These are phyloP conservation scores for Venturiaceae sp. DNA, from an alignment of 2,329 filamentous ascomycete genomes.

Conservation along the genomic window DNA sequence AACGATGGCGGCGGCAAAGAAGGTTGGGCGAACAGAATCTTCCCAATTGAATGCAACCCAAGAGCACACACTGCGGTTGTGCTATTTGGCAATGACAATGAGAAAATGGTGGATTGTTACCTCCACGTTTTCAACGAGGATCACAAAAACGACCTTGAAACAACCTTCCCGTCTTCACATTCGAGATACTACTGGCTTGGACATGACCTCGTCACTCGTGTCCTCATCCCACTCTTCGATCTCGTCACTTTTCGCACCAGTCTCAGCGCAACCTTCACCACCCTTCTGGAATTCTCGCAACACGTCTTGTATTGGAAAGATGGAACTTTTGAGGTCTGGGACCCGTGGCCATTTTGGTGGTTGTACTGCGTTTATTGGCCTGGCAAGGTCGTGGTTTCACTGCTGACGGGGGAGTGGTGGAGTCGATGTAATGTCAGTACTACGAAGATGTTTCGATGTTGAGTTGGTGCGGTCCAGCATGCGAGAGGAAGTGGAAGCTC, in stretches of 20 bases:
- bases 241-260: constrained; percentile 18
- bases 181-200: constrained; percentile 53
- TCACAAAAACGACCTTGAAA: background rate
- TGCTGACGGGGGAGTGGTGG: constrained; percentile 44
- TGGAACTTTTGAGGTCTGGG: constrained; percentile 38
- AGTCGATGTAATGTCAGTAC: constrained; percentile 60
- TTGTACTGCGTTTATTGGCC: constrained; percentile 47
- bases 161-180: constrained; percentile 7
- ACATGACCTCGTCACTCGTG: constrained; percentile 49
- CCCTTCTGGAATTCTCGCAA: constrained; percentile 20
- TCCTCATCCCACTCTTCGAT: constrained; percentile 38
- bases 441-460: constrained; percentile 42
- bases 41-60: constrained; percentile 64
- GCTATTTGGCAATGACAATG: constrained; percentile 39
- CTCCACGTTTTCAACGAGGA: constrained; percentile 21
- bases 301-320: constrained; percentile 40
- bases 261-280: constrained; percentile 12
- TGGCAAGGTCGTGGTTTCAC: constrained; percentile 36
- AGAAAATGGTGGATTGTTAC: constrained; percentile 43
- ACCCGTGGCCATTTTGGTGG: constrained; percentile 41
- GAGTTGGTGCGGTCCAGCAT: no score
- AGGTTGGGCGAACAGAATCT: constrained; percentile 30
- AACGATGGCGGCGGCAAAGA: constrained; percentile 20
- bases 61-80: constrained; percentile 58
- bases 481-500: no score